A percentile compares a stretch with the other conserved stretches of the same genome.
phyloP scores from a whole-genome alignment of 1,284 basidiomycete genomes.

The Cutaneotrichosporon dermatis region DNA sequence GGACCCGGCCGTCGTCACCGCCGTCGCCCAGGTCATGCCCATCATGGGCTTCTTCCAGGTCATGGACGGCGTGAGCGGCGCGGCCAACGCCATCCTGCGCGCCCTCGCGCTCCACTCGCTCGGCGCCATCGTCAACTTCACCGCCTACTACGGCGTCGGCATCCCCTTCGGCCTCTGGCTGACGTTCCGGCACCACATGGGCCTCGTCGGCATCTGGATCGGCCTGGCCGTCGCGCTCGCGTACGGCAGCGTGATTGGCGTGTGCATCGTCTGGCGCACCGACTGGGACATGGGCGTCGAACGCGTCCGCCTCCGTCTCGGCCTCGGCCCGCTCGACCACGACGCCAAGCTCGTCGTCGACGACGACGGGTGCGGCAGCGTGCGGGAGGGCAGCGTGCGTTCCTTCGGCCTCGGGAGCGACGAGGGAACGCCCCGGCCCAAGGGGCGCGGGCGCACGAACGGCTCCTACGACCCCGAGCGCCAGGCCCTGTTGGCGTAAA shows the following conservation, averaged over 20 bases:
- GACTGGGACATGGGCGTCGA: slow-evolving; percentile 50
- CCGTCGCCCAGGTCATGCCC: slow-evolving; percentile 70
- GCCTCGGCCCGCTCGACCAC: slow-evolving; percentile 18
- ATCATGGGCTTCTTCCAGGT: slow-evolving; percentile 66
- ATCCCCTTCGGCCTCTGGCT: slow-evolving; percentile 52
- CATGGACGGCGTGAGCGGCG: slow-evolving; percentile 62
- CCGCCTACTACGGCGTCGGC: slow-evolving; percentile 52
- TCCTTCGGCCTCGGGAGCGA: no score
- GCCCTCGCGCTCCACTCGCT: slow-evolving; percentile 62
- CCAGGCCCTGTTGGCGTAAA: no score
- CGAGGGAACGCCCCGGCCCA: no score
- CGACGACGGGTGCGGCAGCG: background rate
- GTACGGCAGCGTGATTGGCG: slow-evolving; percentile 44
- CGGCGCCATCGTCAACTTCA: slow-evolving; percentile 52
- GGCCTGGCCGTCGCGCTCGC: slow-evolving; percentile 50
- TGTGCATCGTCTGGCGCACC: slow-evolving; percentile 47
- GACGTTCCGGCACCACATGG: slow-evolving; percentile 46
- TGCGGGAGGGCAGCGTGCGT: no score
- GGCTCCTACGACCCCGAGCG: no score
- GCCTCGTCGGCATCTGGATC: slow-evolving; percentile 51
- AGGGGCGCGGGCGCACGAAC: no score
- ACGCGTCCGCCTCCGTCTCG: slow-evolving; percentile 45
- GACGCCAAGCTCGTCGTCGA: slow-evolving; percentile 16
- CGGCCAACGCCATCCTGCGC: slow-evolving; percentile 70
- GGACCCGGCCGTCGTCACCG: slow-evolving; percentile 59